phyloP scores from a whole-genome alignment of 1,284 basidiomycete species.

The Melampsora americana region DNA sequence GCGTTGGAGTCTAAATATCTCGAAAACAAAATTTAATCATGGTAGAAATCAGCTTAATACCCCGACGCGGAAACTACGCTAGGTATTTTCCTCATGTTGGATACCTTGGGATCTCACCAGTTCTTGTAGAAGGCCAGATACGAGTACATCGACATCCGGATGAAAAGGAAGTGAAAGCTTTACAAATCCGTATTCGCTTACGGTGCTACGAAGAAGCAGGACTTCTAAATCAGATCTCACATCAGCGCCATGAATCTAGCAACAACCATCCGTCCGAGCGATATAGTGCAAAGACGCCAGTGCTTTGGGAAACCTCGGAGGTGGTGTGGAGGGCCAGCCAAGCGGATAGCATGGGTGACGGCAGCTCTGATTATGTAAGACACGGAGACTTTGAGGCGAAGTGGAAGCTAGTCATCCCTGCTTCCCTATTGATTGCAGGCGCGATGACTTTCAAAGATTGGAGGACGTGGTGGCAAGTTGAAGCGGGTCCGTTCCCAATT shows the following conservation, averaged over 20 bases:
- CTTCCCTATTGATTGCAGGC: background rate
- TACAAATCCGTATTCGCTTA: conserved; percentile 65
- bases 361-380: background rate
- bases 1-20: too few relatives aligned
- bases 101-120: conserved; percentile 72
- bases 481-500: conserved; percentile 19
- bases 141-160: conserved; percentile 68
- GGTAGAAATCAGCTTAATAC: conserved; percentile 49
- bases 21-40: conserved; percentile 27
- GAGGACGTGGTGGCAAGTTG: conserved; percentile 38
- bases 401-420: conserved; percentile 6
- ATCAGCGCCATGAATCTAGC: background rate
- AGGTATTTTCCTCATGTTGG: conserved; percentile 71
- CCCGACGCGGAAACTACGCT: conserved; percentile 61
- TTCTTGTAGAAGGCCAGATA: conserved; percentile 72
- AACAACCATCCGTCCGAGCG: background rate
- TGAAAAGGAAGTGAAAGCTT: conserved; percentile 62
- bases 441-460: conserved; percentile 34
- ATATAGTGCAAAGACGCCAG: conserved; percentile 1
- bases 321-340: conserved; percentile 17
- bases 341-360: background rate
- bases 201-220: conserved; percentile 73
- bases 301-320: conserved; percentile 23
- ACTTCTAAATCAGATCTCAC: conserved; percentile 59
- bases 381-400: background rate